Conservation (phyloP, 768 basidiomycete species). For the Termitomyces titanicus region DNA sequence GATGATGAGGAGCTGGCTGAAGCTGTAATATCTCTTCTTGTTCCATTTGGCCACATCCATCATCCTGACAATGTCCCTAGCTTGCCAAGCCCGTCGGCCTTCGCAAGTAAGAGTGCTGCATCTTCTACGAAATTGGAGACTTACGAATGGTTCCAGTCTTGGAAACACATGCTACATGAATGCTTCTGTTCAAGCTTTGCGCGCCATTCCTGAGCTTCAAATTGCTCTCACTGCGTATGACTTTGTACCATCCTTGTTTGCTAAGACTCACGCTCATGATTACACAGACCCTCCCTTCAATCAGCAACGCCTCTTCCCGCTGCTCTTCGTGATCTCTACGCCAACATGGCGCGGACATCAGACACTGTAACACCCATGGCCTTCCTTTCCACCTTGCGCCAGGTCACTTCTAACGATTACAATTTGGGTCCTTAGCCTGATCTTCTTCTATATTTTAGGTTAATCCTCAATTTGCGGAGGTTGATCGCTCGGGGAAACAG, state of each 20-base stretch:
- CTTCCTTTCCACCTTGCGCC: conserved; percentile 71
- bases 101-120: conserved; percentile 49
- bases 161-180: conserved; percentile 99
- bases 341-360: conserved; percentile 69
- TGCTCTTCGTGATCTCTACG: conserved; percentile 67
- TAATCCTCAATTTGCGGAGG: conserved; percentile 90
- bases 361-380: conserved; percentile 66
- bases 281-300: conserved; percentile 31
- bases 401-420: conserved; percentile 23
- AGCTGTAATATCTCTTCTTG: conserved; percentile 53
- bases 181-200: conserved; percentile 89
- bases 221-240: conserved; percentile 59
- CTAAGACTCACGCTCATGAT: neutral
- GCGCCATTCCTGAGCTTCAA: conserved; percentile 87
- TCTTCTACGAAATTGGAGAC: neutral
- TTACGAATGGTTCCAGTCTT: conserved; percentile 35
- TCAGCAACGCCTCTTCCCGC: conserved; percentile 40
- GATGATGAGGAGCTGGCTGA: conserved; percentile 76
- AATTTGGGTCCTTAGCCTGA: neutral
- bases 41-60: neutral
- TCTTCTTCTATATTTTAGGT: conserved; percentile 29
- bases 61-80: conserved; percentile 32
- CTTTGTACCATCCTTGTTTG: neutral
- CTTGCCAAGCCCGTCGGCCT: conserved; percentile 80
- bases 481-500: conserved; percentile 40